A percentile compares a stretch with the other conserved stretches of the same genome.
Evolutionary conservation across 495 filamentous ascomycete species (phyloP).

Genomic region (Trichoderma orchidacearum): DNA sequence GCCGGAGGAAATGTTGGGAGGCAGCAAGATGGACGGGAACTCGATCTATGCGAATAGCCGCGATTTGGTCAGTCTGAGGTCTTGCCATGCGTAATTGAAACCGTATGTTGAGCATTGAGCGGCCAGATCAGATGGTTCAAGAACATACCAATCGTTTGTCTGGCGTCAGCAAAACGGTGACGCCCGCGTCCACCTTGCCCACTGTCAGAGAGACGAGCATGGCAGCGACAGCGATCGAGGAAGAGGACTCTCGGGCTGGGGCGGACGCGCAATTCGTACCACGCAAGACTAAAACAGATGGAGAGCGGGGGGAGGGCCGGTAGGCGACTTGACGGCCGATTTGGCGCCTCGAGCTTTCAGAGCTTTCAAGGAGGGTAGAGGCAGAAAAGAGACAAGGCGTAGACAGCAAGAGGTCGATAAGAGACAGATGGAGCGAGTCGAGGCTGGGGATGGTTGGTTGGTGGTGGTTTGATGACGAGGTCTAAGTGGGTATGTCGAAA

Average conservation of each 20-base stretch:
- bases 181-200: slow-evolving; percentile 97
- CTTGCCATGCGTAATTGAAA: too few relatives aligned
- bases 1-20: slow-evolving; percentile 83
- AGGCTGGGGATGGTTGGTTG: not conserved
- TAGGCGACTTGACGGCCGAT: too few relatives aligned
- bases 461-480: not conserved
- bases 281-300: too few relatives aligned
- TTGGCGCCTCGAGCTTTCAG: too few relatives aligned
- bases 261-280: too few relatives aligned
- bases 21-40: slow-evolving; percentile 95
- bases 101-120: too few relatives aligned
- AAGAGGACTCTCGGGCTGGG: too few relatives aligned
- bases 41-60: slow-evolving; percentile 55
- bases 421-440: not conserved
- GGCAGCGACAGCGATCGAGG: slow-evolving; percentile 6
- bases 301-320: too few relatives aligned
- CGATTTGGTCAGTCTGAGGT: not conserved
- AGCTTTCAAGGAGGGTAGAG: too few relatives aligned
- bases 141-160: slow-evolving; percentile 84
- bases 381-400: too few relatives aligned
- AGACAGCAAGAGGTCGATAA: too few relatives aligned
- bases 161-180: slow-evolving; percentile 90
- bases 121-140: not conserved
- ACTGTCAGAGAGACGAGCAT: slow-evolving; percentile 98
- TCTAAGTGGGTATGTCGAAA: not conserved